Conservation (phyloP, 495 filamentous ascomycete species). For the Aspergillus carlsbadensis region DNA sequence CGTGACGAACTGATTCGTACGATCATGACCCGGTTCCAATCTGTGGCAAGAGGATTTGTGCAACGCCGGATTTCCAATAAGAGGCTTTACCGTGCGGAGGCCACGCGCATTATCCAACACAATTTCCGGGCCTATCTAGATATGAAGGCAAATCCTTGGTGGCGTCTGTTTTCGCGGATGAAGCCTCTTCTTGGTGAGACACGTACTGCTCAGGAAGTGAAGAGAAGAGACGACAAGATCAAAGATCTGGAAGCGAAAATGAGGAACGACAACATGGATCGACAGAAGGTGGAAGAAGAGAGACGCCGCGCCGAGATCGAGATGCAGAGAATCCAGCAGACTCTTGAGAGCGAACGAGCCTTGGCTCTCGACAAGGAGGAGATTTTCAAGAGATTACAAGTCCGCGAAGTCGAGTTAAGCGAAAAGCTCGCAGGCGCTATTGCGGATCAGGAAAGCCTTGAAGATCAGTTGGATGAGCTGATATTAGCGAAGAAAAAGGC, state of each 20-base stretch:
- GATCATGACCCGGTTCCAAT: constrained; percentile 94
- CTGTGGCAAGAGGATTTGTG: constrained; percentile 82
- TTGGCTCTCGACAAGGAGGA: constrained; percentile 97
- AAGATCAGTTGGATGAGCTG: constrained; percentile 88
- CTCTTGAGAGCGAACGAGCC: constrained; percentile 89
- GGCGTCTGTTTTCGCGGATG: constrained; percentile 93
- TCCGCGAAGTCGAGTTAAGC: constrained; percentile 80
- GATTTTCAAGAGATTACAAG: constrained; percentile 92
- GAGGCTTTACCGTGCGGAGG: constrained; percentile 88
- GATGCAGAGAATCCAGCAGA: constrained; percentile 85
- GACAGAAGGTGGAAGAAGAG: constrained; percentile 86
- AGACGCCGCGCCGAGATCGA: constrained; percentile 82
- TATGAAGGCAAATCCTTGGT: constrained; percentile 92
- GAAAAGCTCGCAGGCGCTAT: constrained; percentile 93
- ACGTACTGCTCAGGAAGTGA: constrained; percentile 84
- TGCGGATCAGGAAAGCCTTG: constrained; percentile 90
- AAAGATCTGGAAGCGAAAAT: constrained; percentile 79
- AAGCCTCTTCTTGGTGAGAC: constrained; percentile 92
- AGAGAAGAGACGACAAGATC: constrained; percentile 91
- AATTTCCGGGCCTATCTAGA: constrained; percentile 89
- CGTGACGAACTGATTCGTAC: constrained; percentile 87
- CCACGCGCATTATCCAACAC: constrained; percentile 88
- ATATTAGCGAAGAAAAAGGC: constrained; percentile 86
- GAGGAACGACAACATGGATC: constrained; percentile 69
- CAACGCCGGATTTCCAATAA: constrained; percentile 88